A percentile compares a stretch with the other conserved stretches of the same genome.
phyloP scores from a whole-genome alignment of 2,329 filamentous ascomycete genomes.

The Dichotomopilus funicola region DNA sequence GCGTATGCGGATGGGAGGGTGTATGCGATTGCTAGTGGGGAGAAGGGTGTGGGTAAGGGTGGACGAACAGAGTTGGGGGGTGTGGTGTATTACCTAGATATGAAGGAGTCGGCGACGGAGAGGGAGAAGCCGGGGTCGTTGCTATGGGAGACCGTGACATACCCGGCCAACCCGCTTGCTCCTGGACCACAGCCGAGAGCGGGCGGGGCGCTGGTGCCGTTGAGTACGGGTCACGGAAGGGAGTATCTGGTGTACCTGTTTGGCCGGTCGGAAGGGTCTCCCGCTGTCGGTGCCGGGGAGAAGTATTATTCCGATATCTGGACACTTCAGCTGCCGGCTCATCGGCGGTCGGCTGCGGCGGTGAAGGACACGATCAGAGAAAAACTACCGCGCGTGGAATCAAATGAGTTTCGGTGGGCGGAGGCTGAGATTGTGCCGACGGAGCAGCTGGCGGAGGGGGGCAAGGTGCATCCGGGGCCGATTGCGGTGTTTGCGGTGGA shows the following conservation, averaged over 20 bases:
- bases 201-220: slow-evolving; percentile 37
- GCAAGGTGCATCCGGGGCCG: slow-evolving; percentile 36
- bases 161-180: slow-evolving; percentile 32
- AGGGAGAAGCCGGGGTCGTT: slow-evolving; percentile 27
- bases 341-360: slow-evolving; percentile 39
- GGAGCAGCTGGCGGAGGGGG: slow-evolving; percentile 34
- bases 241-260: slow-evolving; percentile 47
- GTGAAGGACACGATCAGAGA: slow-evolving; percentile 44
- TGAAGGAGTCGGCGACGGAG: slow-evolving; percentile 27
- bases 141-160: slow-evolving; percentile 33
- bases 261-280: slow-evolving; percentile 28
- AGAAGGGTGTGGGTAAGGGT: slow-evolving; percentile 3
- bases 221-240: slow-evolving; percentile 46
- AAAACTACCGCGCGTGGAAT: slow-evolving; percentile 36
- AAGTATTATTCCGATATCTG: slow-evolving; percentile 39
- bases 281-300: not conserved
- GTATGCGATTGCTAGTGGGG: slow-evolving; percentile 35
- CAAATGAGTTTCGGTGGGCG: slow-evolving; percentile 43
- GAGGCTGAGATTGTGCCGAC: slow-evolving; percentile 42
- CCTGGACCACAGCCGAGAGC: slow-evolving; percentile 37
- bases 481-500: slow-evolving; percentile 35
- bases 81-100: slow-evolving; percentile 31
- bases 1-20: slow-evolving; percentile 40
- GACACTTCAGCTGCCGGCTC: slow-evolving; percentile 45
- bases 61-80: slow-evolving; percentile 28